Evolutionary conservation across 257 asterid genomes (phyloP), one percentile per base, ranked within the genome.

Genomic region (Anisodus acutangulus): DNA sequence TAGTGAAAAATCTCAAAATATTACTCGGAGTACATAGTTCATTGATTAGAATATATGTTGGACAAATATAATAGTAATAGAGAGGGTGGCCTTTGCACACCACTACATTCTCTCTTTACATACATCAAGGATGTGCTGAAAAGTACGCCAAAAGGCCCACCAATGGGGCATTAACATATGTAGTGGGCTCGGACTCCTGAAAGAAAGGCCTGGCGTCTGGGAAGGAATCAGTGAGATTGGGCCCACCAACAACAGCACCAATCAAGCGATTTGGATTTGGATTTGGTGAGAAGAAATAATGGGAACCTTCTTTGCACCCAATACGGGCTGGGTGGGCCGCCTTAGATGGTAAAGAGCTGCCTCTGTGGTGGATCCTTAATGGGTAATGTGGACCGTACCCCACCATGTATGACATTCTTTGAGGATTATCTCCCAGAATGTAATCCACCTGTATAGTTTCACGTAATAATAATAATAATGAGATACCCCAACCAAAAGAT

Each of bases 201-300:
- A 90, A 94, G 88, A 85, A 91, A 26, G 97, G 92, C 91, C 98
- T 91, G 0, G 92, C 89, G 81, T 94, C 98, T 0, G 97, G 97
- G 86, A 94, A 94, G 0, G 90, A 76, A 78, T 94, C 97, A 0
- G 92, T 83, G 54, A 76, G 85, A 72, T 94, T 90, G 4, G 98
- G 97, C 39, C 98, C 98, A 22, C 98, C 97, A 31, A 94, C 97
- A 0, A 94, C 97, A 0, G 97, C 98, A 2, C 98, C 98, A 1
- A 93, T 88, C 2, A 93, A 83, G 6, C 83, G 35, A 78, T 93
- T 93, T 2, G 98, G 98, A 84, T 94, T 93, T 6, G 95, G 95
- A 55, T 90, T 90, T 8, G 97, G 93, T 39, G 93, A 92, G 37
- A 90, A 37, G 69, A 39, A 93, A 57, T 93, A 94, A 13, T 79